Evolutionary conservation across 1,284 basidiomycete species (phyloP).

Genomic region (Tremellales sp.): DNA sequence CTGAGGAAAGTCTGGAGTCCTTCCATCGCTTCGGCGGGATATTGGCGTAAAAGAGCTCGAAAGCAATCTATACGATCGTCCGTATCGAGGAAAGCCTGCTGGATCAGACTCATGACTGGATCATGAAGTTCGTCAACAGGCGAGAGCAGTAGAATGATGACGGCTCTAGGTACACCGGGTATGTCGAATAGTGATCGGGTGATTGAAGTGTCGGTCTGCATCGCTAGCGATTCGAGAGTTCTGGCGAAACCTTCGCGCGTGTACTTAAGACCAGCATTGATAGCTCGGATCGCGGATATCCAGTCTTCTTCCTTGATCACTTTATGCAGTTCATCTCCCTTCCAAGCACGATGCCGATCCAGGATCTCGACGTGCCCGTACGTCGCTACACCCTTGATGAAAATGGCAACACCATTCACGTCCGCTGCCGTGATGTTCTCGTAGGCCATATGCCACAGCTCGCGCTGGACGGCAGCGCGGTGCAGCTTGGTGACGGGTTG

Average conservation of each 20-base stretch:
- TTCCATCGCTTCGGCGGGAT: slow-evolving; percentile 61
- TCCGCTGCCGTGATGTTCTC: slow-evolving; percentile 59
- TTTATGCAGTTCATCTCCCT: slow-evolving; percentile 29
- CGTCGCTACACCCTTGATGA: slow-evolving; percentile 59
- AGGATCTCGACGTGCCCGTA: slow-evolving; percentile 66
- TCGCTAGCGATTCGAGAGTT: slow-evolving; percentile 60
- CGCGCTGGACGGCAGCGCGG: slow-evolving; percentile 50
- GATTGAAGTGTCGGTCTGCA: slow-evolving; percentile 53
- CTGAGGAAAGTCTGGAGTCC: slow-evolving; percentile 65
- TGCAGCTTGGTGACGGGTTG: slow-evolving; percentile 25
- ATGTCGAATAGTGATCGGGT: slow-evolving; percentile 56
- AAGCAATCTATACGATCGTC: slow-evolving; percentile 83
- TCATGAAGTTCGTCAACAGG: slow-evolving; percentile 69
- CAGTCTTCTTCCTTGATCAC: slow-evolving; percentile 40
- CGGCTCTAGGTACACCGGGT: slow-evolving; percentile 52
- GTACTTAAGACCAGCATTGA: slow-evolving; percentile 59
- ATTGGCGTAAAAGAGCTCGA: slow-evolving; percentile 64
- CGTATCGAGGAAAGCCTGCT: slow-evolving; percentile 78
- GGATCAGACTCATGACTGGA: slow-evolving; percentile 68
- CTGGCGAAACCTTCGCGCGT: slow-evolving; percentile 63
- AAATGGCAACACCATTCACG: slow-evolving; percentile 55
- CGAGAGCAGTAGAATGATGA: slow-evolving; percentile 70
- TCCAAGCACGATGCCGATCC: slow-evolving; percentile 40
- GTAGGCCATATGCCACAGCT: slow-evolving; percentile 68
- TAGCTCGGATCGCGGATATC: slow-evolving; percentile 36